Base-by-base conservation (phyloP, 1,284 basidiomycete genomes). In the Vanrija humicola region DNA sequence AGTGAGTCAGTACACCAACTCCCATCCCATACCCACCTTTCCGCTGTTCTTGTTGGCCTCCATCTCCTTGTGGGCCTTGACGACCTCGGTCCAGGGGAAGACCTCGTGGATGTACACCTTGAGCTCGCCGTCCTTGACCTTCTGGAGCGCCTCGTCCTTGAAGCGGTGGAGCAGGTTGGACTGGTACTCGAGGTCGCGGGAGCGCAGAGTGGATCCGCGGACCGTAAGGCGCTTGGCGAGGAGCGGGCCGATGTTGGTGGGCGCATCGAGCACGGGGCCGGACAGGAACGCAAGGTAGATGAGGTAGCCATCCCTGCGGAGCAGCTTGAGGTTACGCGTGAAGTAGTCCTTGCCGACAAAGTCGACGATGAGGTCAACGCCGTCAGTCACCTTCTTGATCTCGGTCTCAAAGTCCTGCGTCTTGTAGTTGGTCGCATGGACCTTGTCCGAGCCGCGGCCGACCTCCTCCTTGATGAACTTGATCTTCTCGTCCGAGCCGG, bases 161-260 rank as follows among this genome's bases (percentile, higher is more conserved):
- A 87, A 92, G 81, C 82, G 81, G 46, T 80, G 73, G 48, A 96
- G 83, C 34, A 97, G 79, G 16, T 88, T 81, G 5, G 83, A 80
- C 76, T 97, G 93, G 75, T 97, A 97, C 58, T 83, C 81, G 28
- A 82, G 70, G n/a, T 83, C 82, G 48, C 91, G 84, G 21, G 87
- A 86, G 39, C 93, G 85, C 42, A 97, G 79, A 0, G 91, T 96
- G 14, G 89, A 89, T 21, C 93, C 94, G 74, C 93, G 86, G 52
- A 98, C 86, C 12, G 86, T 84, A 54, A 98, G 82, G 8, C 94
- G 86, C 79, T 97, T 98, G 77, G 81, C 86, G 18, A 78, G 64
- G 52, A 94, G 77, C 9, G 84, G 85, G 2, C 69, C 74, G 28
- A 96, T 77, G 72, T 88, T 82, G 28, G 69, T 65, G 54, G 85